Evolutionary conservation across 495 filamentous ascomycete genomes (phyloP).

Genomic region (Aspergillus ellipticus): DNA sequence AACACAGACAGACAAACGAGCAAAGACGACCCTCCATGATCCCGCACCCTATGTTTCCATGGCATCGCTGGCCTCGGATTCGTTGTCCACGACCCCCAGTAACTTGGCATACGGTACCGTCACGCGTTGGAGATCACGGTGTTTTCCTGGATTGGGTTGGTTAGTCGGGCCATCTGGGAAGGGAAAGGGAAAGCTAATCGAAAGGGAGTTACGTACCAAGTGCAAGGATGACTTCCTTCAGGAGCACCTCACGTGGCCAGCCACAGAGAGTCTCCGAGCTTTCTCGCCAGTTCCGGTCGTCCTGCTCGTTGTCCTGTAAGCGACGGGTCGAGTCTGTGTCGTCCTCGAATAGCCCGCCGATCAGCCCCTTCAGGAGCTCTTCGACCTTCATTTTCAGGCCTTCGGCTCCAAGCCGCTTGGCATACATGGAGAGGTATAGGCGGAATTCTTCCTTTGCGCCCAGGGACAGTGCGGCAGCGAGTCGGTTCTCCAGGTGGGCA

Average conservation of each 20-base stretch:
- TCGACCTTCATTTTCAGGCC: slow-evolving; percentile 83
- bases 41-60: slow-evolving; percentile 43
- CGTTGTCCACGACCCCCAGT: slow-evolving; percentile 55
- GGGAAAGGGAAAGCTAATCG: neutral
- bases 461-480: slow-evolving; percentile 82
- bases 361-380: slow-evolving; percentile 75
- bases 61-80: slow-evolving; percentile 46
- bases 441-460: slow-evolving; percentile 88
- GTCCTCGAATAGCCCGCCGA: slow-evolving; percentile 64
- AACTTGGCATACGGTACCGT: slow-evolving; percentile 86
- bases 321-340: slow-evolving; percentile 33
- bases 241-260: slow-evolving; percentile 77
- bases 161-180: slow-evolving; percentile 26
- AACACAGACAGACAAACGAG: neutral
- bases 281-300: slow-evolving; percentile 53
- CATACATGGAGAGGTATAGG: slow-evolving; percentile 91
- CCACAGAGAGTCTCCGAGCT: slow-evolving; percentile 64
- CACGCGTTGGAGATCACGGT: slow-evolving; percentile 83
- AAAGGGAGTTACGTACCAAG: slow-evolving; percentile 63
- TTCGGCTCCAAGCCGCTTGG: slow-evolving; percentile 88
- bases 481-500: slow-evolving; percentile 90
- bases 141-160: slow-evolving; percentile 66
- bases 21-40: neutral
- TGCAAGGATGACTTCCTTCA: slow-evolving; percentile 87
- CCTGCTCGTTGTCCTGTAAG: slow-evolving; percentile 55